Percentiles rank a stretch among this genome's conserved stretches.
Evolutionary conservation across 2,329 filamentous ascomycete genomes (phyloP).

Genomic region (Coniochaeta sp.): DNA sequence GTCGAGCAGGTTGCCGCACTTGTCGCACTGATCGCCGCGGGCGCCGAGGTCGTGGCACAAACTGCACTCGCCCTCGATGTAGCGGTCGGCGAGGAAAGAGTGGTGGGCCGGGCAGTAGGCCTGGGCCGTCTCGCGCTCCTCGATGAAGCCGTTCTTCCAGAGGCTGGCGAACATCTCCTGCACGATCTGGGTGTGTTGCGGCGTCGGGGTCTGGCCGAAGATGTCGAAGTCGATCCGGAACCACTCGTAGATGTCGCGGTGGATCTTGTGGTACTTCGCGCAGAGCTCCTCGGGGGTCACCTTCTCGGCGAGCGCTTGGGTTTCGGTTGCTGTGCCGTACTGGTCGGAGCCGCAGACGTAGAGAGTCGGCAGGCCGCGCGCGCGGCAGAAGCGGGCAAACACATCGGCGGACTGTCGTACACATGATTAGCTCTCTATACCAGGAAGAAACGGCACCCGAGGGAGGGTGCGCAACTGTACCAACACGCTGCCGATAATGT

Average conservation of each 20-base stretch:
- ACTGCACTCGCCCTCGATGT: constrained; percentile 73
- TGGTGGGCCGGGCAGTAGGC: constrained; percentile 79
- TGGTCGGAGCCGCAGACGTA: constrained; percentile 87
- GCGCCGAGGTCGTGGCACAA: constrained; percentile 67
- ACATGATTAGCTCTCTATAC: not conserved
- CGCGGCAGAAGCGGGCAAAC: constrained; percentile 74
- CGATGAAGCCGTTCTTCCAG: constrained; percentile 80
- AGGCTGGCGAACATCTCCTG: constrained; percentile 86
- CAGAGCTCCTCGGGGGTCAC: constrained; percentile 78
- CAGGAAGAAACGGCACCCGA: not conserved
- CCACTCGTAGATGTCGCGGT: constrained; percentile 90
- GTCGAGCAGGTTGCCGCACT: constrained; percentile 65
- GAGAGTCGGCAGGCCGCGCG: constrained; percentile 70
- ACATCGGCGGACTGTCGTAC: constrained; percentile 63
- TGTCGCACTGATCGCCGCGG: constrained; percentile 50
- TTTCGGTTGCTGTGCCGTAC: constrained; percentile 94
- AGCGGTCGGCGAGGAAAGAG: constrained; percentile 78
- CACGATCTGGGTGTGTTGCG: constrained; percentile 84
- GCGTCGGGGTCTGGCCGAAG: constrained; percentile 87
- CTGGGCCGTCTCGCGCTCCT: constrained; percentile 81
- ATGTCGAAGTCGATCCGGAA: constrained; percentile 93
- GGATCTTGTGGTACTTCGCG: constrained; percentile 85
- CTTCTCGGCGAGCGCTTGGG: constrained; percentile 85
- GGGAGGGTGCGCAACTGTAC: constrained; percentile 5
- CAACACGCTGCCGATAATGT: constrained; percentile 80